These are phyloP conservation scores for Plenodomus tracheiphilus DNA, from an alignment of 2,329 filamentous ascomycete genomes.

Conservation along the genomic window DNA sequence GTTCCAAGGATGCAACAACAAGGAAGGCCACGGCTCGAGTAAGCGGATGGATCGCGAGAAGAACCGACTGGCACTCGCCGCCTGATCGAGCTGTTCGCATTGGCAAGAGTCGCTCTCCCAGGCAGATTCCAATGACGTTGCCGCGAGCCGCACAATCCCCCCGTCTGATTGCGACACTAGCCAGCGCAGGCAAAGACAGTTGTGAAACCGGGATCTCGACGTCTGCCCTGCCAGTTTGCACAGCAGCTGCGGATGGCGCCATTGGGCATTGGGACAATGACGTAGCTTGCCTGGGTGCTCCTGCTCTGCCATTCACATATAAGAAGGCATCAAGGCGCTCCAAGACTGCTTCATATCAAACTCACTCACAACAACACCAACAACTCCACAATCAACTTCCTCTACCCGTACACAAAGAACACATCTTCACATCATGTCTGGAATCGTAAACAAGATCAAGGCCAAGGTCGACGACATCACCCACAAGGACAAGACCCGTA, in stretches of 20 bases:
- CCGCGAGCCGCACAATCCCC: slow-evolving; percentile 1
- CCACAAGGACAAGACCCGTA: slow-evolving; percentile 40
- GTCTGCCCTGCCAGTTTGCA: slow-evolving; percentile 15
- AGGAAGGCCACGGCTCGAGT: slow-evolving; percentile 8
- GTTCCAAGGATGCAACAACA: slow-evolving; percentile 5
- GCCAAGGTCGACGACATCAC: slow-evolving; percentile 43
- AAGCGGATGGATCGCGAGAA: slow-evolving; percentile 3
- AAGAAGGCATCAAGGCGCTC: slow-evolving; percentile 9
- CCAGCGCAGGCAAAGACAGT: slow-evolving; percentile 11
- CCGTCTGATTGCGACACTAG: slow-evolving; percentile 14
- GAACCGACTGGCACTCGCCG: slow-evolving; percentile 7
- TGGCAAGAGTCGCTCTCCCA: not conserved
- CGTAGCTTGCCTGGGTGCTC: slow-evolving; percentile 18
- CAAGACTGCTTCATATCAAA: slow-evolving; percentile 8
- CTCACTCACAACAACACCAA: slow-evolving; percentile 4
- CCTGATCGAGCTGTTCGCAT: slow-evolving; percentile 2
- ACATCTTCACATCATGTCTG: slow-evolving; percentile 26
- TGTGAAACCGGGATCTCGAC: slow-evolving; percentile 22
- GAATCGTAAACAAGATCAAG: slow-evolving; percentile 43
- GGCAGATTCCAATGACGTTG: slow-evolving; percentile 16
- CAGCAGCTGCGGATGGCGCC: slow-evolving; percentile 19
- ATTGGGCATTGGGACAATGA: slow-evolving; percentile 17
- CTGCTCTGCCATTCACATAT: slow-evolving; percentile 17
- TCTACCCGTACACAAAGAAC: slow-evolving; percentile 9
- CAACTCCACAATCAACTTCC: slow-evolving; percentile 10